Conservation (phyloP, 2,329 filamentous ascomycete genomes). For the Ophiocordyceps camponoti-saundersi region DNA sequence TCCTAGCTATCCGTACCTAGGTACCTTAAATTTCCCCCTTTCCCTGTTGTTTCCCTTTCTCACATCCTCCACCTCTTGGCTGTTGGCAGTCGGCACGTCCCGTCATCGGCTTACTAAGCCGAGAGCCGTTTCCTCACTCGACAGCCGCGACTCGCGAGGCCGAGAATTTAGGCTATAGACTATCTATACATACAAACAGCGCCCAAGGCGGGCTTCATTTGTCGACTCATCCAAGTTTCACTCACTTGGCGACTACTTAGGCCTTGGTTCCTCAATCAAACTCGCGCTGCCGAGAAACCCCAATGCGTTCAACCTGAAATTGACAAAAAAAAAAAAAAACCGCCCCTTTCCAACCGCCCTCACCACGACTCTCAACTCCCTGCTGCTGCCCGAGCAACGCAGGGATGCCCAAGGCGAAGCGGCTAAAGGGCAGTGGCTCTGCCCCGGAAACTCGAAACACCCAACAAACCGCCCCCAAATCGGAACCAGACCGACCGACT, state of each 20-base stretch:
- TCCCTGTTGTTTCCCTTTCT: too few species aligned
- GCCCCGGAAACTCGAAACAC: conserved; percentile 16
- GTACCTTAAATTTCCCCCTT: too few species aligned
- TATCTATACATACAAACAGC: neutral
- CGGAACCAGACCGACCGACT: conserved; percentile 25
- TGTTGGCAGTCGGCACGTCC: too few species aligned
- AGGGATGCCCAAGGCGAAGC: conserved; percentile 41
- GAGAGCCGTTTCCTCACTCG: neutral
- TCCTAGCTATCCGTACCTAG: too few species aligned
- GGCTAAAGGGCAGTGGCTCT: conserved; percentile 35
- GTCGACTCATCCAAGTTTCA: neutral
- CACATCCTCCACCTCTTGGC: too few species aligned
- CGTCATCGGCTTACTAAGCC: neutral
- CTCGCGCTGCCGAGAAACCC: neutral
- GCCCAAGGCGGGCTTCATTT: neutral
- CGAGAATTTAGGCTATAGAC: neutral
- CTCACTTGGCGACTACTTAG: too few species aligned
- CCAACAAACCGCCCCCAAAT: conserved; percentile 20
- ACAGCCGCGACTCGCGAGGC: neutral
- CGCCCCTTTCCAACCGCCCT: neutral
- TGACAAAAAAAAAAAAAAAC: neutral
- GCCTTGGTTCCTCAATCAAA: neutral
- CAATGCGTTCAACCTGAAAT: neutral
- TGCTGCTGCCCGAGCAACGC: neutral
- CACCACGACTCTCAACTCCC: neutral